Evolutionary conservation across 495 filamentous ascomycete species (phyloP).

Genomic region (Gamarada debralockiae): DNA sequence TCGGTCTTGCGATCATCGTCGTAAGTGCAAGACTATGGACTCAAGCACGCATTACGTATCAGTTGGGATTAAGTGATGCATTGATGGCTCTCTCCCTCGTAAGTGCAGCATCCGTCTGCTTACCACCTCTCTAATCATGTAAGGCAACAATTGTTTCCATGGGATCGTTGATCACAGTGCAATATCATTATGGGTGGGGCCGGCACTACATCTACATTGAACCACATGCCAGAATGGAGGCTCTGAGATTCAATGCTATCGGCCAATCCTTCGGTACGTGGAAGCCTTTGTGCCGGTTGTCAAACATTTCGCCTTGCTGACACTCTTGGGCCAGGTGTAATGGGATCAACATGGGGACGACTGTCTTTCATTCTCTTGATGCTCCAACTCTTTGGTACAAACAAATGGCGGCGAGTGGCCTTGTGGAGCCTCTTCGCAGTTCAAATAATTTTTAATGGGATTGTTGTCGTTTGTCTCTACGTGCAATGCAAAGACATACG

Average conservation of each 20-base stretch:
- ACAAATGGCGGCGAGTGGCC: not conserved
- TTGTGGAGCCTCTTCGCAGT: constrained; percentile 1
- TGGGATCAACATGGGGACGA: constrained; percentile 3
- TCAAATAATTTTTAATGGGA: not conserved
- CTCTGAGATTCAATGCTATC: constrained; percentile 4
- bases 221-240: not conserved
- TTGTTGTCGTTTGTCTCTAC: not conserved
- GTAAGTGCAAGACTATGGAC: not conserved
- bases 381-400: constrained; percentile 4
- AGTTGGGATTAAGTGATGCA: constrained; percentile 6
- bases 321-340: not conserved
- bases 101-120: not conserved
- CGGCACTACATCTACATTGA: not conserved
- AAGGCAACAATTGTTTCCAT: not conserved
- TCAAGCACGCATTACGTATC: not conserved
- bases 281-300: not conserved
- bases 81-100: constrained; percentile 6
- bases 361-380: not conserved
- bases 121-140: not conserved
- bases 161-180: not conserved
- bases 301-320: not conserved
- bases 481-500: constrained; percentile 1
- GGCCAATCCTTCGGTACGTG: constrained; percentile 1
- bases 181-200: constrained; percentile 2
- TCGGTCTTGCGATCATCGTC: not conserved